Conservation (phyloP, 768 basidiomycete species). For the Lactifluus volemus region DNA sequence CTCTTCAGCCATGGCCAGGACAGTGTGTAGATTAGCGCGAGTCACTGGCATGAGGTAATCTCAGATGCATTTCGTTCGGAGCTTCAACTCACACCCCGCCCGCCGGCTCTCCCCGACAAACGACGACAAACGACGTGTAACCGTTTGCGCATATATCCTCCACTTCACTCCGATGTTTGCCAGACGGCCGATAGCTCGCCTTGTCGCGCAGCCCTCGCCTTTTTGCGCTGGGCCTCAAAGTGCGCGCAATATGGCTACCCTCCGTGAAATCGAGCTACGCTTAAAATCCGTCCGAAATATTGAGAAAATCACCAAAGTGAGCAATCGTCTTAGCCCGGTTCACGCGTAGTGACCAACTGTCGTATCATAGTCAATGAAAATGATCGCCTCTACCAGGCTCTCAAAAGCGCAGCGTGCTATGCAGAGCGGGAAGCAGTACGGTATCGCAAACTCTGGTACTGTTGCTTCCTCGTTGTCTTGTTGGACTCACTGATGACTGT, state of each 20-base stretch:
- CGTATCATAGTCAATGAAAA: constrained; percentile 80
- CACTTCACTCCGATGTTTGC: constrained; percentile 35
- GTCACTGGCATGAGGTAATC: constrained; percentile 1
- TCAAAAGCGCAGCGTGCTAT: constrained; percentile 93
- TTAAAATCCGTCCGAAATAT: constrained; percentile 96
- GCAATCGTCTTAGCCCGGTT: constrained; percentile 23
- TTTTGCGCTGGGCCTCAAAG: constrained; percentile 34
- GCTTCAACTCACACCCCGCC: constrained; percentile 4
- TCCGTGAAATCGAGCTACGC: constrained; percentile 94
- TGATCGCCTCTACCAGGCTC: constrained; percentile 97
- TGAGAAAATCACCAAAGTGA: constrained; percentile 98
- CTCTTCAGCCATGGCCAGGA: constrained; percentile 52
- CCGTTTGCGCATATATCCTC: constrained; percentile 1
- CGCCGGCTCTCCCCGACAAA: constrained; percentile 24
- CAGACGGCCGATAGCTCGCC: constrained; percentile 39
- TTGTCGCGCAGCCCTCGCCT: constrained; percentile 33
- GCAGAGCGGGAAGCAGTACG: constrained; percentile 86
- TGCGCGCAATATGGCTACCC: constrained; percentile 90
- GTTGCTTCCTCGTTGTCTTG: constrained; percentile 11
- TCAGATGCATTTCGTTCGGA: constrained; percentile 10
- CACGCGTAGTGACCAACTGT: constrained; percentile 6
- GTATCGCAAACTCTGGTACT: constrained; percentile 82
- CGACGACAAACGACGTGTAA: constrained; percentile 21
- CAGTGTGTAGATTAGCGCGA: constrained; percentile 13
- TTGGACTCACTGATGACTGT: neutral